A percentile compares a stretch with the other conserved stretches of the same genome.
Conservation (phyloP, 768 basidiomycete genomes). For the Agrocybe chaxingu region DNA sequence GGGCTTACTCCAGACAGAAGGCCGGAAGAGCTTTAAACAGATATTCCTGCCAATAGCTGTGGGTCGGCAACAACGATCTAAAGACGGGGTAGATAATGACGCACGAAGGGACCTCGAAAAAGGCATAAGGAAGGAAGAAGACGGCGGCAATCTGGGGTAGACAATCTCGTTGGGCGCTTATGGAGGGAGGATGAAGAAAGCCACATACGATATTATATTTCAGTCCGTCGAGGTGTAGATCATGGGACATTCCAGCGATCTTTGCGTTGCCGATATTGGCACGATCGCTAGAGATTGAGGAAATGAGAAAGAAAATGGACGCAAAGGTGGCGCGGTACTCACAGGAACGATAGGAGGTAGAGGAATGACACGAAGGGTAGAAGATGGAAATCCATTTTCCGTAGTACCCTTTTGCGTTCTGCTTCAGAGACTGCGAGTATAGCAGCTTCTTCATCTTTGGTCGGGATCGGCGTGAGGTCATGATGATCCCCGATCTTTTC, state of each 20-base stretch:
- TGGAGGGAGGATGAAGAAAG: neutral
- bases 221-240: conserved; percentile 26
- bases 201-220: conserved; percentile 31
- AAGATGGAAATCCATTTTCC: conserved; percentile 43
- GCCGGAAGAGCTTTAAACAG: conserved; percentile 27
- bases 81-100: neutral
- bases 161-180: neutral
- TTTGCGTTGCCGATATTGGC: conserved; percentile 33
- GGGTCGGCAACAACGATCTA: neutral
- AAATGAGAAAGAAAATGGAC: neutral
- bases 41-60: conserved; percentile 22
- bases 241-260: conserved; percentile 30
- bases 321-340: neutral
- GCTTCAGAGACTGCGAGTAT: conserved; percentile 13
- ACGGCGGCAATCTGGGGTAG: conserved; percentile 26
- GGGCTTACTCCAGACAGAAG: conserved; percentile 28
- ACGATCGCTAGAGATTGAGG: conserved; percentile 24
- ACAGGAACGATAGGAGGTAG: conserved; percentile 46
- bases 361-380: conserved; percentile 42
- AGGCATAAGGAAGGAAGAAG: conserved; percentile 33
- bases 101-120: conserved; percentile 33
- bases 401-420: conserved; percentile 25
- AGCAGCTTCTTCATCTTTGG: neutral
- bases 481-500: too few relatives aligned
- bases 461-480: neutral